These are phyloP conservation scores for Stropharia rugosoannulata DNA, from an alignment of 768 basidiomycete genomes.

Conservation along the genomic window DNA sequence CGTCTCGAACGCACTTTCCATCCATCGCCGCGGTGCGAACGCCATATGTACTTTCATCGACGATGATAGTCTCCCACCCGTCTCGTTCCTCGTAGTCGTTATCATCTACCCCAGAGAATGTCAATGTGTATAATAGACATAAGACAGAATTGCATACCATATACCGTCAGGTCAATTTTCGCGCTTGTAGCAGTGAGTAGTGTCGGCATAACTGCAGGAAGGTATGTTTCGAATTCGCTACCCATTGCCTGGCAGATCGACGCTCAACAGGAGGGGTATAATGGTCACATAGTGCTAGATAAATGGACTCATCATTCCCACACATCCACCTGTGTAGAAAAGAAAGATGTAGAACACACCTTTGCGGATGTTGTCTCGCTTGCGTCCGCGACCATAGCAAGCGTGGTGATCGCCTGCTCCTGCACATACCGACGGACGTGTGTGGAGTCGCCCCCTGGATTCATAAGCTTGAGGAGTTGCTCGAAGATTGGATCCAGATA, in stretches of 20 bases:
- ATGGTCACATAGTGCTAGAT: constrained; percentile 21
- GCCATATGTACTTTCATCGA: constrained; percentile 76
- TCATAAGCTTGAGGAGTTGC: constrained; percentile 63
- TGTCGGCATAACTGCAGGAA: constrained; percentile 81
- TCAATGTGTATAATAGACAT: neutral
- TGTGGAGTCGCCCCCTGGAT: constrained; percentile 46
- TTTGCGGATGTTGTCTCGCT: constrained; percentile 71
- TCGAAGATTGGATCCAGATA: constrained; percentile 83
- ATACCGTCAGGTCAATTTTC: constrained; percentile 78
- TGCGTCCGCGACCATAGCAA: constrained; percentile 88
- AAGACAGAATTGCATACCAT: constrained; percentile 42
- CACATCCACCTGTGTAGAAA: neutral
- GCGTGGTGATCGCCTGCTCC: constrained; percentile 84
- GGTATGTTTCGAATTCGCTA: constrained; percentile 82
- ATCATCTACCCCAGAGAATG: constrained; percentile 36
- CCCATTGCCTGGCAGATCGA: constrained; percentile 83
- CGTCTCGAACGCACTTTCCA: constrained; percentile 89
- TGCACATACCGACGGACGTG: constrained; percentile 66
- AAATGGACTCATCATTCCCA: neutral
- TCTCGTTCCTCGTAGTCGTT: constrained; percentile 57
- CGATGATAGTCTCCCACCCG: constrained; percentile 75
- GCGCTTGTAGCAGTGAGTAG: constrained; percentile 72
- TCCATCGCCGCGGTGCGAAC: constrained; percentile 81
- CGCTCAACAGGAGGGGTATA: constrained; percentile 57
- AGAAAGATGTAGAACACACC: constrained; percentile 1